Conservation (phyloP, 768 basidiomycete genomes). For the Imleria badia region DNA sequence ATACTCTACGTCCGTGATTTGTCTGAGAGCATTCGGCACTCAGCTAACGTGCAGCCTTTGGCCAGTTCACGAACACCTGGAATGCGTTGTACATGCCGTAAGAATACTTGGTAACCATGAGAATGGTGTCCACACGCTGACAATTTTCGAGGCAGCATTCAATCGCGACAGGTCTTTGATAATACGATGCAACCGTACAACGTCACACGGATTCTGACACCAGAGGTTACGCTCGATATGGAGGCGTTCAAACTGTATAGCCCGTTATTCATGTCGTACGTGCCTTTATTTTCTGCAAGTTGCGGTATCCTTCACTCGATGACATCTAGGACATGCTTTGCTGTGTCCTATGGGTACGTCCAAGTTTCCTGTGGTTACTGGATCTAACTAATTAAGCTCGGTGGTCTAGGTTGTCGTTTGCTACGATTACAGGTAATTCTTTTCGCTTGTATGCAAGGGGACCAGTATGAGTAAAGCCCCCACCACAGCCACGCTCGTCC, state of each 20-base stretch:
- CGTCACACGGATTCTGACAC: slow-evolving; percentile 53
- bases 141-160: slow-evolving; percentile 40
- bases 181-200: slow-evolving; percentile 58
- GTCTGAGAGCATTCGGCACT: slow-evolving; percentile 33
- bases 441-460: background rate
- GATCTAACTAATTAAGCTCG: slow-evolving; percentile 34
- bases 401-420: slow-evolving; percentile 72
- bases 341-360: slow-evolving; percentile 32
- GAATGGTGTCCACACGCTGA: background rate
- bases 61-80: slow-evolving; percentile 63
- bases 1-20: slow-evolving; percentile 50
- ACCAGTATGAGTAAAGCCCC: background rate
- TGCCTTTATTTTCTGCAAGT: background rate
- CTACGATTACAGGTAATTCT: slow-evolving; percentile 63
- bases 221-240: slow-evolving; percentile 52
- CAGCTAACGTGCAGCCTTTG: background rate
- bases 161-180: slow-evolving; percentile 61
- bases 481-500: slow-evolving; percentile 28
- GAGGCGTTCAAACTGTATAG: slow-evolving; percentile 54
- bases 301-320: slow-evolving; percentile 5
- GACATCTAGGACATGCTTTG: slow-evolving; percentile 21
- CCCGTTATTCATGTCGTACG: slow-evolving; percentile 55
- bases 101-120: slow-evolving; percentile 18
- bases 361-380: background rate
- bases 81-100: slow-evolving; percentile 57